A percentile compares a stretch with the other conserved stretches of the same genome.
Conservation (phyloP, 371 early-diverging fungal species). For the Actinomucor elegans region DNA sequence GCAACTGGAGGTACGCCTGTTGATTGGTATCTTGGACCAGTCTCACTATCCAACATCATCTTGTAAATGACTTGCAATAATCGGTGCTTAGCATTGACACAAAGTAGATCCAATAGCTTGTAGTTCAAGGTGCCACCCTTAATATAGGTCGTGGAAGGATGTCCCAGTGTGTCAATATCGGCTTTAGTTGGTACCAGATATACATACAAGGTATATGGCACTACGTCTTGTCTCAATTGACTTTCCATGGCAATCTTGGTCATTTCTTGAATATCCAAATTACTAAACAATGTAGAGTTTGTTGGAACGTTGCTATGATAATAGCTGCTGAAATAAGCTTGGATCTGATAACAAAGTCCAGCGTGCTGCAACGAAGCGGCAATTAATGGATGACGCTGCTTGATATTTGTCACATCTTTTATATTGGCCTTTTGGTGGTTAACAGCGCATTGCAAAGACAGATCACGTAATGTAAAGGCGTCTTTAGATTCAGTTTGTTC, state of each 20-base stretch:
- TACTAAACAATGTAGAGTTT: constrained; percentile 52
- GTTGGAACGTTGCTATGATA: constrained; percentile 61
- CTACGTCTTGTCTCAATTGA: constrained; percentile 66
- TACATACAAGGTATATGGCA: constrained; percentile 77
- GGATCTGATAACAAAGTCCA: constrained; percentile 55
- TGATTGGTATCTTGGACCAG: constrained; percentile 63
- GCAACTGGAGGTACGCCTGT: constrained; percentile 39
- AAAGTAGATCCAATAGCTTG: constrained; percentile 67
- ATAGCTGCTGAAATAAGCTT: constrained; percentile 48
- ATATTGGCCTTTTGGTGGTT: constrained; percentile 66
- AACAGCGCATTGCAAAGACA: constrained; percentile 74
- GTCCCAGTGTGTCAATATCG: constrained; percentile 52
- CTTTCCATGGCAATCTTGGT: constrained; percentile 74
- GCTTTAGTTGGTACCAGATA: constrained; percentile 68
- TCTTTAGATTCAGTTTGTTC: constrained; percentile 73
- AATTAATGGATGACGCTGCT: constrained; percentile 72
- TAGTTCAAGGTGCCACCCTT: constrained; percentile 72
- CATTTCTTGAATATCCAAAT: constrained; percentile 62
- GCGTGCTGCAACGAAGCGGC: constrained; percentile 65
- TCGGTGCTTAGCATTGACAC: constrained; percentile 70
- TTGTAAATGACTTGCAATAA: constrained; percentile 75
- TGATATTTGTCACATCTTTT: constrained; percentile 69
- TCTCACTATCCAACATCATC: constrained; percentile 77
- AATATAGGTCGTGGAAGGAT: constrained; percentile 62
- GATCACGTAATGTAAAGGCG: constrained; percentile 75